Evolutionary conservation across 768 basidiomycete genomes (phyloP).

Genomic region (Symmetrospora coprosmae): DNA sequence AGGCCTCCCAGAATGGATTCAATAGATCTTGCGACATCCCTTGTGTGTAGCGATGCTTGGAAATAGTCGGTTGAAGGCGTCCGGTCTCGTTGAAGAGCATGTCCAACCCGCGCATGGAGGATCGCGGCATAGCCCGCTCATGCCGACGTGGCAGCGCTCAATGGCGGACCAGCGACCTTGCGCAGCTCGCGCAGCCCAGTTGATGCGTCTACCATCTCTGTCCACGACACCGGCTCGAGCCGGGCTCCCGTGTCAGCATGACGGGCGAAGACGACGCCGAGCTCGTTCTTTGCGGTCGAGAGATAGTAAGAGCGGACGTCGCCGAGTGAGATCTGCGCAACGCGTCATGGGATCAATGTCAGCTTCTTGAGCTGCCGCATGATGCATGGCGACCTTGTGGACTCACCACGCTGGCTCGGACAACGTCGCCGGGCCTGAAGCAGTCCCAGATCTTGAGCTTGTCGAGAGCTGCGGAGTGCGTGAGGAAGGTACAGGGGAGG

Average conservation of each 20-base stretch:
- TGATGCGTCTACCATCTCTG: constrained; percentile 39
- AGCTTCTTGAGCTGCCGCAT: too few relatives aligned
- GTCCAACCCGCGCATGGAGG: too few relatives aligned
- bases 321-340: constrained; percentile 64
- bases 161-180: constrained; percentile 38
- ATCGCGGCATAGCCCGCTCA: too few relatives aligned
- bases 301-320: constrained; percentile 85
- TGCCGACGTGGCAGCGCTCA: too few relatives aligned
- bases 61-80: too few relatives aligned
- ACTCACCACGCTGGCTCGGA: constrained; percentile 69
- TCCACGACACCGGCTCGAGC: constrained; percentile 38
- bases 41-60: too few relatives aligned
- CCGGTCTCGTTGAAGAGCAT: too few relatives aligned
- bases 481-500: too few relatives aligned
- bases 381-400: background rate
- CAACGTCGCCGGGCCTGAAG: constrained; percentile 81
- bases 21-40: too few relatives aligned
- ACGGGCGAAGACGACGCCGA: constrained; percentile 76
- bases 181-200: constrained; percentile 37
- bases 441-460: constrained; percentile 57
- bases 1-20: too few relatives aligned
- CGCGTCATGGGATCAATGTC: background rate
- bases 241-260: constrained; percentile 34
- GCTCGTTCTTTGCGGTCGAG: constrained; percentile 74
- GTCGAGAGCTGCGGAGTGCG: constrained; percentile 1